Conservation (phyloP, 257 asterid species). For the Gynochthodes officinalis region DNA sequence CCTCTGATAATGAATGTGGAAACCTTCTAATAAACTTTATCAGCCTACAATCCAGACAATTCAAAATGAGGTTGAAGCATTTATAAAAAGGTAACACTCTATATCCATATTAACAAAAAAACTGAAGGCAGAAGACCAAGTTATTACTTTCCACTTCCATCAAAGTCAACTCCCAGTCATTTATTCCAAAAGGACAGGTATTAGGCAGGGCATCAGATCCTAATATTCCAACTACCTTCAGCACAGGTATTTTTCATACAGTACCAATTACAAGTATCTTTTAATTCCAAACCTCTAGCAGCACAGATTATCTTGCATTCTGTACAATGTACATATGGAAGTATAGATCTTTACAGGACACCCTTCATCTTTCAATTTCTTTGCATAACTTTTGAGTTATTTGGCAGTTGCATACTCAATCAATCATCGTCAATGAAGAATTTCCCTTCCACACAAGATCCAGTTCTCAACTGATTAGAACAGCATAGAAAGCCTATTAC, state of each 20-base stretch:
- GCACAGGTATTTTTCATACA: background rate
- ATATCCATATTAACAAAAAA: background rate
- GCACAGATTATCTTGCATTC: background rate
- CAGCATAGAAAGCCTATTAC: background rate
- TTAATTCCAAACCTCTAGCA: background rate
- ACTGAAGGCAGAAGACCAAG: background rate
- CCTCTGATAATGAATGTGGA: background rate
- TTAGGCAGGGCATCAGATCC: background rate
- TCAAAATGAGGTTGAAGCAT: background rate
- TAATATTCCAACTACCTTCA: background rate
- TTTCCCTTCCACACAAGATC: background rate
- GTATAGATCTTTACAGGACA: background rate
- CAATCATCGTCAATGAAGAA: background rate
- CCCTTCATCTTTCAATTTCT: conserved; percentile 2
- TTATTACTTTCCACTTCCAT: background rate
- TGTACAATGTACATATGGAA: background rate
- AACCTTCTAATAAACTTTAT: background rate
- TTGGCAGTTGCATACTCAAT: background rate
- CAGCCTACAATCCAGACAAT: conserved; percentile 3
- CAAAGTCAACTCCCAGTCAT: background rate
- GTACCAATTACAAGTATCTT: background rate
- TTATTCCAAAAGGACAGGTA: background rate
- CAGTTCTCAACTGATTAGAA: background rate
- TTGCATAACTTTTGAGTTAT: background rate
- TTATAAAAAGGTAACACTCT: background rate